Percentiles rank a stretch among this genome's conserved stretches.
phyloP scores from a whole-genome alignment of 352 stramenopile genomes.

The Globisporangium sylvaticum region DNA sequence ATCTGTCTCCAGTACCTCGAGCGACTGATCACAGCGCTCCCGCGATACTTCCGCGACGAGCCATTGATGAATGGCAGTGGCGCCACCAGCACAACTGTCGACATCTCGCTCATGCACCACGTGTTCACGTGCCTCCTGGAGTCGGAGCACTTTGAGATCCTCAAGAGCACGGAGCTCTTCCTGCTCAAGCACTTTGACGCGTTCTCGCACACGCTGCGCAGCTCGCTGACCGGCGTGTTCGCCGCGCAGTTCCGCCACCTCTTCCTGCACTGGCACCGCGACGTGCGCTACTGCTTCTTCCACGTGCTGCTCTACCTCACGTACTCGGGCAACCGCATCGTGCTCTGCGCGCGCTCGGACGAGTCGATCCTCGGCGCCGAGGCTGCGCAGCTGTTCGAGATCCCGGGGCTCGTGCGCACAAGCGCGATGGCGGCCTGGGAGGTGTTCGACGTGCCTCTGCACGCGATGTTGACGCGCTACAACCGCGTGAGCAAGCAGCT shows the following conservation, averaged over 20 bases:
- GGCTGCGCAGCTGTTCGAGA: slow-evolving; percentile 62
- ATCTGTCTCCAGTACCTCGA: slow-evolving; percentile 66
- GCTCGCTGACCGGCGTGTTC: slow-evolving; percentile 44
- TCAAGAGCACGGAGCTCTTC: slow-evolving; percentile 66
- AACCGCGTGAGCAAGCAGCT: slow-evolving; percentile 40
- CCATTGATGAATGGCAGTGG: not conserved
- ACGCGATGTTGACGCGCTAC: slow-evolving; percentile 45
- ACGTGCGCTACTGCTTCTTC: slow-evolving; percentile 84
- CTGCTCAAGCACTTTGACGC: slow-evolving; percentile 55
- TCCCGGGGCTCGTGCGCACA: slow-evolving; percentile 53
- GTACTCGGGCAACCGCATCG: slow-evolving; percentile 70
- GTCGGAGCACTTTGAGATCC: slow-evolving; percentile 71
- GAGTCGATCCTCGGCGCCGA: slow-evolving; percentile 65
- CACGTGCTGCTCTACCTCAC: slow-evolving; percentile 79
- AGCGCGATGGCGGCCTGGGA: slow-evolving; percentile 43
- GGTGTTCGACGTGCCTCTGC: slow-evolving; percentile 56
- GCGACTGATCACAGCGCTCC: slow-evolving; percentile 51
- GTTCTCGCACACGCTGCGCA: slow-evolving; percentile 55
- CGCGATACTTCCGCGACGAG: slow-evolving; percentile 54
- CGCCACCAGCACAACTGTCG: slow-evolving; percentile 18
- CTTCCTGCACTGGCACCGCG: slow-evolving; percentile 81
- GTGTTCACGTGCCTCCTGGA: slow-evolving; percentile 60
- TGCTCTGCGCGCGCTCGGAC: slow-evolving; percentile 69
- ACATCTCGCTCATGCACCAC: slow-evolving; percentile 35
- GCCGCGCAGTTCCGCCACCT: slow-evolving; percentile 49